Evolutionary conservation across 805 yeast genomes (phyloP), one percentile per base, ranked within the genome.

Genomic region (Pichia cephalocereana): DNA sequence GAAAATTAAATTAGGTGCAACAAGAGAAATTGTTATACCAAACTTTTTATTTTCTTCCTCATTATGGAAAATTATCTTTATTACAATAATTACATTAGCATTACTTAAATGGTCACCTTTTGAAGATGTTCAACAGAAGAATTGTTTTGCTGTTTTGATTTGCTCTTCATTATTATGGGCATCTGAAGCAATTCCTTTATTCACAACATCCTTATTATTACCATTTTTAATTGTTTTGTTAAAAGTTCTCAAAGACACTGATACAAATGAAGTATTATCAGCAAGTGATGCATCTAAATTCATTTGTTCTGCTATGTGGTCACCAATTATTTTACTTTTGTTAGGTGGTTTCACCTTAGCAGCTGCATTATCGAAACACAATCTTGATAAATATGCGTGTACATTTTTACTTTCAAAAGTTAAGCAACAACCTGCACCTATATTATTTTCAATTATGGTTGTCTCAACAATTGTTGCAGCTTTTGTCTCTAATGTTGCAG

Each of bases 401-500:
- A 86, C 96, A 0, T 79, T 78, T 65, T 82, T 91, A 50, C 70
- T 93, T 48, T 78, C 89, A 3, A 75, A 77, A 44, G 95, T 96
- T 2, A 96, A 97, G 11, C 85, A 91, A 6, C 80, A 82, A 54
- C 98, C 98, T 11, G 75, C 83, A 34, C 74, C 77, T 38, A 83
- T 91, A 23, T 69, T 90, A 36, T 66, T 90, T 40, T 78, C 91
- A 6, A 82, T 88, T 51, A 88, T 93, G 97, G 68, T 76, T 43
- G 91, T 91, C 32, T 86, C 97, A 0, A 70, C 90, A 38, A 80
- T 91, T 58, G 80, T 86, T 39, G 81, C 96, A 6, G 89, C 91
- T 87, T 90, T 96, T 95, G 93, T 91, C 38, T 84, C 95, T 27
- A 91, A 91, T 63, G 98, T 91, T 40, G 99, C 99, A 1, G 93